phyloP scores from a whole-genome alignment of 768 basidiomycete genomes.

The Trametes sanguinea region DNA sequence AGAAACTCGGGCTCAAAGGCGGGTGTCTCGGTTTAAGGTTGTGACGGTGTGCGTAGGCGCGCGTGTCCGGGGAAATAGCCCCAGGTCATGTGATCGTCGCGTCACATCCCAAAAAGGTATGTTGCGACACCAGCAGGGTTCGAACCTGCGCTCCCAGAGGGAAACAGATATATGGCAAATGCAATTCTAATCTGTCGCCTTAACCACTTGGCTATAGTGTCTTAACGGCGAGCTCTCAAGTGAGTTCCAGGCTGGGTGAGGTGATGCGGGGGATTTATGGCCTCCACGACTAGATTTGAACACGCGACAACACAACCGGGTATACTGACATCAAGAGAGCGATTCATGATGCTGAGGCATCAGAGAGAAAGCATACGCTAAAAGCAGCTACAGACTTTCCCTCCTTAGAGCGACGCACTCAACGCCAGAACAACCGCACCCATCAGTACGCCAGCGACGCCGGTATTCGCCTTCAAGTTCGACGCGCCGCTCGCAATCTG shows the following conservation, averaged over 20 bases:
- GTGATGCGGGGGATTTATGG: not conserved
- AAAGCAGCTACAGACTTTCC: constrained; percentile 12
- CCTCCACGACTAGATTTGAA: not conserved
- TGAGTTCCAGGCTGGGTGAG: not conserved
- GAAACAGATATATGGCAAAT: not conserved
- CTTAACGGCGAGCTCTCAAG: not conserved
- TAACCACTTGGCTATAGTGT: constrained; percentile 15
- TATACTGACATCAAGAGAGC: constrained; percentile 23
- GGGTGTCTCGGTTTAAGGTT: not conserved
- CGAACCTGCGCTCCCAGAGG: constrained; percentile 11
- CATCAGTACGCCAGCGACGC: constrained; percentile 35
- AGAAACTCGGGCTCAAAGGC: constrained; percentile 13
- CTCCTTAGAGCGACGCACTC: constrained; percentile 31
- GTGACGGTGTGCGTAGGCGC: not conserved
- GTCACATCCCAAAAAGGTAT: constrained; percentile 11
- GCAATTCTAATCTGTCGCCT: constrained; percentile 9
- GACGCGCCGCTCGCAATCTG: constrained; percentile 34
- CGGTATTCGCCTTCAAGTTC: constrained; percentile 31
- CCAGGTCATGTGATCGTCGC: constrained; percentile 10
- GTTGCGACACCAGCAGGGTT: constrained; percentile 7
- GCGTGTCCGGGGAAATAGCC: constrained; percentile 7
- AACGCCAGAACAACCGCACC: constrained; percentile 37
- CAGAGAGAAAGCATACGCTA: constrained; percentile 20
- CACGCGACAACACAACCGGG: constrained; percentile 21
- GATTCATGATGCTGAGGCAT: constrained; percentile 13